Evolutionary conservation across 1,284 basidiomycete genomes (phyloP).

Genomic region (Cryptococcus jaspeensis): DNA sequence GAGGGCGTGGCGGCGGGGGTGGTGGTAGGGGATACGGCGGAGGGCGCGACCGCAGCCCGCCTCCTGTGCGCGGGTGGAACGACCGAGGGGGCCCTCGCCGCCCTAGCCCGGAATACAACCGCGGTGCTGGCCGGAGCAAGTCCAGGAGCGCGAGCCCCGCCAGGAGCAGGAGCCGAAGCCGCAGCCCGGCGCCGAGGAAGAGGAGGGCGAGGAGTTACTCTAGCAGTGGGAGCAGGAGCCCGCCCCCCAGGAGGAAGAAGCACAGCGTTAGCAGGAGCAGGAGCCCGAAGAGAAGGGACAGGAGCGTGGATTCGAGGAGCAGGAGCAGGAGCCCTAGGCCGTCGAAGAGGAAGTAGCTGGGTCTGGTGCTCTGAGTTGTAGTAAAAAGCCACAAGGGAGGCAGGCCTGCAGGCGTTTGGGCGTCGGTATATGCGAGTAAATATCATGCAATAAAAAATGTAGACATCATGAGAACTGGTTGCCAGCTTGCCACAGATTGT

Average conservation of each 20-base stretch:
- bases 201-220: constrained; percentile 7
- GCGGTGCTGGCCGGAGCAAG: constrained; percentile 12
- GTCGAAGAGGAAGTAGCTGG: not conserved
- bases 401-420: too few relatives aligned
- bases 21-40: constrained; percentile 15
- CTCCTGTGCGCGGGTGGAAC: constrained; percentile 14
- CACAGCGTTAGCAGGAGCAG: constrained; percentile 14
- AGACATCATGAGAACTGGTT: too few relatives aligned
- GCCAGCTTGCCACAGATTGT: too few relatives aligned
- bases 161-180: constrained; percentile 14
- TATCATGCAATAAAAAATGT: too few relatives aligned
- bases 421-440: too few relatives aligned
- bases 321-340: not conserved
- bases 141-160: constrained; percentile 9
- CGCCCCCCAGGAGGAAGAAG: constrained; percentile 15
- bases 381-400: not conserved
- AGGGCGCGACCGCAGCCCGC: constrained; percentile 16
- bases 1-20: constrained; percentile 14
- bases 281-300: constrained; percentile 12
- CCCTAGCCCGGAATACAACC: constrained; percentile 15
- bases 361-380: not conserved
- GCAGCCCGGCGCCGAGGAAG: not conserved
- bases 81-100: constrained; percentile 18
- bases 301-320: not conserved
- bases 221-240: constrained; percentile 9